Base-by-base conservation (phyloP, 768 basidiomycete genomes). In the Coprinopsis sp. region DNA sequence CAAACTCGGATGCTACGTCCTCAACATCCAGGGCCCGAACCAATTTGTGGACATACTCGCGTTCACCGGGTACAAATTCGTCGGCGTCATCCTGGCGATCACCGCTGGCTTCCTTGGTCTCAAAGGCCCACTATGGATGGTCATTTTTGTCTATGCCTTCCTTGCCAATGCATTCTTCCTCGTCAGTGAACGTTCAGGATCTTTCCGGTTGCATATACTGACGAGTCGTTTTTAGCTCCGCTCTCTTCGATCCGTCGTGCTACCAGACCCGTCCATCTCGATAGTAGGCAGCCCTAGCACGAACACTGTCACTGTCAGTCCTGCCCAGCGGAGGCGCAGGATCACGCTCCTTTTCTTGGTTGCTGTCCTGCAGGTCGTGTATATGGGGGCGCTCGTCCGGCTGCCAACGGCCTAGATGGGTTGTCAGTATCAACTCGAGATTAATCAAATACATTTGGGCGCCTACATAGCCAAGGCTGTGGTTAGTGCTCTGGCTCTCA, bases 21-120 rank as follows among this genome's bases (percentile, higher is more conserved):
- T 98, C 39, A 92, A 91, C 50, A 91, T 98, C 2, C 78, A 84
- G 50, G 84, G 83, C 3, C 67, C 74, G 5, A 68, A 67, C 18
- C 85, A 88, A 37, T 77, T 89, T 19, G 74, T 87, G 4, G 92
- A 96, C 59, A 66, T 98, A 38, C 67, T 96, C 24, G 89, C 94
- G 0, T 98, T 97, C 60, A 88, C 86, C 4, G 95, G 96, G 0
- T 98, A 98, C 69, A 98, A 99, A 61, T 98, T 99, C 57, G 90
- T 97, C 23, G 95, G 93, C 1, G 90, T 97, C 31, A 94, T 96
- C 54, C 65, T 85, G 11, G 83, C 87, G 2, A 68, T 96, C n/a
- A 62, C 89, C 1, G 80, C 78, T 0, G 79, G 82, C 3, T 75
- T 97, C 34, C 61, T 92, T 31, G 72, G 76, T 6, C 58, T 83